These are phyloP conservation scores for Collybia sordida DNA, from an alignment of 768 basidiomycete species.

Conservation along the genomic window DNA sequence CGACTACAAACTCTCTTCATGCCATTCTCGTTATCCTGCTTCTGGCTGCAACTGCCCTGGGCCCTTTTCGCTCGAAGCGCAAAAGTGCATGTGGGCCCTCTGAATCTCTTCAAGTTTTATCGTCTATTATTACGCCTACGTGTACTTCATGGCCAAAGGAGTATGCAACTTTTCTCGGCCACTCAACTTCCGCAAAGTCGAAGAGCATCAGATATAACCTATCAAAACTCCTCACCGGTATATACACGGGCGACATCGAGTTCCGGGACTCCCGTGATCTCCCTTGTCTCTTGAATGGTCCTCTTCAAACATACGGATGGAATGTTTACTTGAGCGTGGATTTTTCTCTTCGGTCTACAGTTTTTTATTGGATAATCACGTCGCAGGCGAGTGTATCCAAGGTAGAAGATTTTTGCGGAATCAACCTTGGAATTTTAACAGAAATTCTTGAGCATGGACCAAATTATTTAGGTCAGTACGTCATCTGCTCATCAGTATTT, in stretches of 20 bases:
- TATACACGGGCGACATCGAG: conserved; percentile 41
- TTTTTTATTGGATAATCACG: conserved; percentile 33
- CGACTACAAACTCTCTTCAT: too few species aligned
- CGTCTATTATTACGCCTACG: conserved; percentile 41
- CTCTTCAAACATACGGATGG: conserved; percentile 36
- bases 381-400: conserved; percentile 17
- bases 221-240: conserved; percentile 31
- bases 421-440: neutral
- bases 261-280: conserved; percentile 42
- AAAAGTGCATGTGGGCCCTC: neutral
- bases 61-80: conserved; percentile 5
- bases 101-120: conserved; percentile 32
- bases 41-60: conserved; percentile 6
- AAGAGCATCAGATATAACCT: conserved; percentile 30
- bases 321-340: conserved; percentile 30
- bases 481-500: too few species aligned
- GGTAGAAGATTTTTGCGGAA: conserved; percentile 1
- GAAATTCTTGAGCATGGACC: neutral
- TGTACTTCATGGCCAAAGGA: conserved; percentile 43
- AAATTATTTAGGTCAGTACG: too few species aligned
- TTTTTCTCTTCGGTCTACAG: conserved; percentile 29
- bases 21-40: neutral
- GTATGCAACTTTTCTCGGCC: conserved; percentile 30
- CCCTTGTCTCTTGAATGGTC: conserved; percentile 31
- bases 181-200: conserved; percentile 8